Conservation (phyloP, 2,329 filamentous ascomycete species). For the Fusarium neocosmosporiellum region DNA sequence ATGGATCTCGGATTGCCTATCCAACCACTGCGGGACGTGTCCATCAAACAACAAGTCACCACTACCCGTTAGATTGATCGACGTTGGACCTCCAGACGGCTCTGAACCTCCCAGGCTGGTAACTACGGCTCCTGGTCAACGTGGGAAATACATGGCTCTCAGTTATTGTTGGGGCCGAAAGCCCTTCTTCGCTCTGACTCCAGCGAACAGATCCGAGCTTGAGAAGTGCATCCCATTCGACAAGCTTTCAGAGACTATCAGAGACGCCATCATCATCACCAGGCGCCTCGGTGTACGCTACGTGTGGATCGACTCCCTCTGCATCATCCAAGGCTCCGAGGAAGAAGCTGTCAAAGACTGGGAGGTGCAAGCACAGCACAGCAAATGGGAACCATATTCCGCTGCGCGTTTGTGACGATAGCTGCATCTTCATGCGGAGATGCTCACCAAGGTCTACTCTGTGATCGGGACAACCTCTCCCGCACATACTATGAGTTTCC, state of each 20-base stretch:
- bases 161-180: not conserved
- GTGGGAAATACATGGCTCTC: not conserved
- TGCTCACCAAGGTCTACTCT: not conserved
- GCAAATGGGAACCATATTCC: not conserved
- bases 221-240: not conserved
- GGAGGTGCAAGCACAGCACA: not conserved
- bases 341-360: not conserved
- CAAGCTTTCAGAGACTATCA: not conserved
- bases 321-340: constrained; percentile 5
- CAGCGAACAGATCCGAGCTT: not conserved
- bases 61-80: not conserved
- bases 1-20: not conserved
- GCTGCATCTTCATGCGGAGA: not conserved
- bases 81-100: not conserved
- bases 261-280: not conserved
- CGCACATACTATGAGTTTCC: not conserved
- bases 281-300: not conserved
- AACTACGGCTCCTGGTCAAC: not conserved
- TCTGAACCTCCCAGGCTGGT: not conserved
- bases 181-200: not conserved
- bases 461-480: not conserved
- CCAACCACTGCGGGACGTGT: not conserved
- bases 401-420: not conserved
- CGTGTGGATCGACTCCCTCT: constrained; percentile 8
- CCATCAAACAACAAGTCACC: not conserved